phyloP scores from a whole-genome alignment of 306 rosid genomes.

The Fragaria iinumae region DNA sequence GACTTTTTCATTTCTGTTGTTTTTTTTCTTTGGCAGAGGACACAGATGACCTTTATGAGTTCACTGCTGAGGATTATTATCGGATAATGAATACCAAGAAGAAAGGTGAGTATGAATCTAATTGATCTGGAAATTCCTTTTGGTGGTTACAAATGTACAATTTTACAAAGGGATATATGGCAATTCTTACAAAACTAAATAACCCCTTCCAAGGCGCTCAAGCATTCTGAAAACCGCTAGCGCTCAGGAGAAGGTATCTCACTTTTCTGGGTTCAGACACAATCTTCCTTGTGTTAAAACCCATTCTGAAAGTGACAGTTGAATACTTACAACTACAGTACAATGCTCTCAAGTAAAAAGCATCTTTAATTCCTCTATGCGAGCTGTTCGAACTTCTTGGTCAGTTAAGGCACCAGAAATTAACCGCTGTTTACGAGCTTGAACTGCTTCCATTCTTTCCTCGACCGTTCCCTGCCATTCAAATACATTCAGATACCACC shows the following conservation, averaged over 20 bases:
- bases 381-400: conserved; percentile 93
- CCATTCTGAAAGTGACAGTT: background rate
- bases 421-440: conserved; percentile 85
- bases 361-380: conserved; percentile 92
- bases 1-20: conserved; percentile 9
- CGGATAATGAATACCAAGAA: conserved; percentile 59
- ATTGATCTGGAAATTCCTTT: background rate
- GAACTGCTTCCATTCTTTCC: conserved; percentile 96
- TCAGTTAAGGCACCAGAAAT: conserved; percentile 94
- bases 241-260: background rate
- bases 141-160: background rate
- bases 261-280: background rate
- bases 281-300: background rate
- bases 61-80: conserved; percentile 70
- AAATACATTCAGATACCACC: conserved; percentile 12
- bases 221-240: background rate
- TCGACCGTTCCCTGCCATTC: conserved; percentile 80
- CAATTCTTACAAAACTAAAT: background rate
- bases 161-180: background rate
- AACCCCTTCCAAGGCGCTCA: background rate
- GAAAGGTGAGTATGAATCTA: conserved; percentile 48
- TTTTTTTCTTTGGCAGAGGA: conserved; percentile 44
- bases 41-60: conserved; percentile 67
- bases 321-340: background rate
- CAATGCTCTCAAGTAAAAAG: conserved; percentile 50